Conservation (phyloP, 2,329 filamentous ascomycete species). For the Chrysosporium keratinophilum region DNA sequence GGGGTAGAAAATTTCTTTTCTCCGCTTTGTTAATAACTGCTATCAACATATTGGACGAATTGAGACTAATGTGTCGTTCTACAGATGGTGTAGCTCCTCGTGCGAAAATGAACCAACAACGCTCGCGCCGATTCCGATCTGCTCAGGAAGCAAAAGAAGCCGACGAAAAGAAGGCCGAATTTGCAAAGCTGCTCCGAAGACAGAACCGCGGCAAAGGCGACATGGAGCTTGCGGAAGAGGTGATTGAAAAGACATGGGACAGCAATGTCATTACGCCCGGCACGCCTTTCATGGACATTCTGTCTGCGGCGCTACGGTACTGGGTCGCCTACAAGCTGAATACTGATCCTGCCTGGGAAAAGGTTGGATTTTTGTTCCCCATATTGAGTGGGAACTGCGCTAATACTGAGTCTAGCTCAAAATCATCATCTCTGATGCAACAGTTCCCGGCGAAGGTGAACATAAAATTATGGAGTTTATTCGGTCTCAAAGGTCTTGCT, state of each 20-base stretch:
- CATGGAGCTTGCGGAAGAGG: constrained; percentile 50
- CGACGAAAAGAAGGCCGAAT: constrained; percentile 78
- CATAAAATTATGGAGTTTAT: constrained; percentile 99
- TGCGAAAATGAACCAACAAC: constrained; percentile 99
- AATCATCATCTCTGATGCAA: constrained; percentile 96
- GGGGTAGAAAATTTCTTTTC: constrained; percentile 20
- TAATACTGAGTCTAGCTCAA: constrained; percentile 51
- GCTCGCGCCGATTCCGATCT: constrained; percentile 85
- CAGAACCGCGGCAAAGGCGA: constrained; percentile 59
- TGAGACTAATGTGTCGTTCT: constrained; percentile 22
- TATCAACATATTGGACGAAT: background rate
- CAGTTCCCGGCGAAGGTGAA: constrained; percentile 93
- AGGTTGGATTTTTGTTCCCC: constrained; percentile 33
- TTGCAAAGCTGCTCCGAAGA: constrained; percentile 71
- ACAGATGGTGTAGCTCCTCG: constrained; percentile 89
- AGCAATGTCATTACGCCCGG: constrained; percentile 82
- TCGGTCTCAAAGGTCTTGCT: constrained; percentile 79
- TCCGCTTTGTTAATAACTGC: background rate
- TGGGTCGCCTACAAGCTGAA: constrained; percentile 98
- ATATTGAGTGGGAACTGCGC: constrained; percentile 9
- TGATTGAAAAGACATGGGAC: constrained; percentile 84
- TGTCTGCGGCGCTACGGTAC: constrained; percentile 80
- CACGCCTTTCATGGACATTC: constrained; percentile 96
- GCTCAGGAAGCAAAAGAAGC: constrained; percentile 93
- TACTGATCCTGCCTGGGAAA: constrained; percentile 90